phyloP scores from a whole-genome alignment of 148 eudicot genomes.

The Euryodendron excelsum region DNA sequence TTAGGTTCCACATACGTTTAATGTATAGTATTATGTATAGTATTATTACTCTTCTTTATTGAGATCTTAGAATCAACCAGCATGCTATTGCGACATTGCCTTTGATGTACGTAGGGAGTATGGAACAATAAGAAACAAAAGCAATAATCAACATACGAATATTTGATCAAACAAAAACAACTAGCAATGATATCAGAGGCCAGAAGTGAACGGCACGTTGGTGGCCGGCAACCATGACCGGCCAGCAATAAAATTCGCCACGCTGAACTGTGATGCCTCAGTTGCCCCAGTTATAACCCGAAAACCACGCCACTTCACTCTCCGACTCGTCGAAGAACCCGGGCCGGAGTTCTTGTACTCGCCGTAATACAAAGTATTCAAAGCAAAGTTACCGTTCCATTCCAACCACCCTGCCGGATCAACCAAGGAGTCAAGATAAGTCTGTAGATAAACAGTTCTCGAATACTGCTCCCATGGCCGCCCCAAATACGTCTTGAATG shows the following conservation, averaged over 20 bases:
- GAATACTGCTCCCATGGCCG: conserved; percentile 50
- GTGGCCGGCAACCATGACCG: conserved; percentile 19
- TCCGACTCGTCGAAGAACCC: conserved; percentile 24
- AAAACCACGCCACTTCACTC: conserved; percentile 39
- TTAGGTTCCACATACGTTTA: no score
- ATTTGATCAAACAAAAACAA: no score
- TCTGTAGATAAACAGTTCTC: conserved; percentile 27
- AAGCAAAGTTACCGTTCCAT: conserved; percentile 36
- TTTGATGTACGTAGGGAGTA: no score
- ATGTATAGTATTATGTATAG: no score
- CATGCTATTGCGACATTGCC: no score
- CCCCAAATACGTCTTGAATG: conserved; percentile 38
- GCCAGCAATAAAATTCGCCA: conserved; percentile 22
- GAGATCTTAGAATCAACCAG: no score
- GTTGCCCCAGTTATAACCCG: conserved; percentile 22
- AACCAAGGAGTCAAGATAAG: conserved; percentile 21
- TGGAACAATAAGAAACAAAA: not conserved
- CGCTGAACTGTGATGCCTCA: conserved; percentile 34
- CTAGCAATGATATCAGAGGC: not conserved
- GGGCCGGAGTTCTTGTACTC: conserved; percentile 48
- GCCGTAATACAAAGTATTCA: conserved; percentile 36
- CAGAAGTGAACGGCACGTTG: conserved; percentile 15
- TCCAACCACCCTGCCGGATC: conserved; percentile 38
- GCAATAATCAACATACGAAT: no score
- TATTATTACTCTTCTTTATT: no score